Evolutionary conservation across 1,284 basidiomycete species (phyloP).

Genomic region (Melampsora americana): DNA sequence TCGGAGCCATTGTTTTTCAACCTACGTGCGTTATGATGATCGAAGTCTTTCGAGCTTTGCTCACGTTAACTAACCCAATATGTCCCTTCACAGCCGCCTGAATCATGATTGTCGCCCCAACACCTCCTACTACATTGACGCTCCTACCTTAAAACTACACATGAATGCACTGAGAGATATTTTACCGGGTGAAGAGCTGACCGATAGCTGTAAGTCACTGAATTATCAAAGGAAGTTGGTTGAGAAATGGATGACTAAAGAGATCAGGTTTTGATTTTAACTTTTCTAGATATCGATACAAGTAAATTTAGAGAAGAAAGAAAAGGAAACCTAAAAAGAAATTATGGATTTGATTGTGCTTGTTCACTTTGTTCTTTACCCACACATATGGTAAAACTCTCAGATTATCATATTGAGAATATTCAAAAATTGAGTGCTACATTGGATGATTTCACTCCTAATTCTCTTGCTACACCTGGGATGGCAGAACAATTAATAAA

Average conservation of each 20-base stretch:
- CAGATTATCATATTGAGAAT: not conserved
- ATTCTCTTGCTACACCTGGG: not conserved
- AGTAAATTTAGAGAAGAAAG: no score
- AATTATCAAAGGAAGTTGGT: no score
- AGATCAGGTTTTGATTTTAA: no score
- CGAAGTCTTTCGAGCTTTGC: not conserved
- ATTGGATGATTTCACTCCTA: not conserved
- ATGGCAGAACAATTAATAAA: not conserved
- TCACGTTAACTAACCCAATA: not conserved
- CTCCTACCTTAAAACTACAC: not conserved
- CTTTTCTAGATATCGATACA: not conserved
- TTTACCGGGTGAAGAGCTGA: not conserved
- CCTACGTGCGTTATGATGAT: not conserved
- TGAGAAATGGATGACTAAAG: not conserved
- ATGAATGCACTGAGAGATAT: slow-evolving; percentile 7
- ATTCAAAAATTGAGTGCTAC: not conserved
- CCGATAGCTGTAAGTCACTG: not conserved
- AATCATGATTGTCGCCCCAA: slow-evolving; percentile 8
- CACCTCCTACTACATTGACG: not conserved
- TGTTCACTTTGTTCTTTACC: slow-evolving; percentile 3
- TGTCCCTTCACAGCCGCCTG: not conserved
- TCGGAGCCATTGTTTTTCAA: not conserved
- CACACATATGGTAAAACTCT: not conserved
- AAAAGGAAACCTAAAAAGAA: not conserved
- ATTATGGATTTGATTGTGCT: not conserved